A percentile compares a stretch with the other conserved stretches of the same genome.
Conservation (phyloP, 306 rosid species). For the Cucurbita pepo region DNA sequence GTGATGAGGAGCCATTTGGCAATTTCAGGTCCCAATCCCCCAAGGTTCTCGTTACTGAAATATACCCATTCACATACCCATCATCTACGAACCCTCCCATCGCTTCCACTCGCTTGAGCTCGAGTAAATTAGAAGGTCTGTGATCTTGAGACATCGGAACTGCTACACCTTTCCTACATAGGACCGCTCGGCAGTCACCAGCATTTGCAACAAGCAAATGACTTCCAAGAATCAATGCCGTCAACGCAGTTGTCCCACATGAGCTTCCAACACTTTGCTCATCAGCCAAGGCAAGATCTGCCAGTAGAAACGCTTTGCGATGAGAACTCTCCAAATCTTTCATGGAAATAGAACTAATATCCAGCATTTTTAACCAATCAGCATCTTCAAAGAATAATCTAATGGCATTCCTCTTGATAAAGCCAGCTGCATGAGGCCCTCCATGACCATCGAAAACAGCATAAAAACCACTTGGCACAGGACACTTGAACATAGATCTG, state of each 20-base stretch:
- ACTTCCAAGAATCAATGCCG: slow-evolving; percentile 69
- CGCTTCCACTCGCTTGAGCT: slow-evolving; percentile 52
- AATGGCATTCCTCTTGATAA: slow-evolving; percentile 62
- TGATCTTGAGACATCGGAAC: slow-evolving; percentile 79
- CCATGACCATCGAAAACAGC: slow-evolving; percentile 93
- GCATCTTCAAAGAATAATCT: slow-evolving; percentile 66
- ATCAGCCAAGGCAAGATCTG: slow-evolving; percentile 69
- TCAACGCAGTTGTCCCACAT: slow-evolving; percentile 86
- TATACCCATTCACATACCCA: slow-evolving; percentile 50
- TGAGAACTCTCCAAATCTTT: slow-evolving; percentile 57
- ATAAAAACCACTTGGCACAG: slow-evolving; percentile 59
- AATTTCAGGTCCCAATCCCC: slow-evolving; percentile 78
- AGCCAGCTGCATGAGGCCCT: slow-evolving; percentile 83
- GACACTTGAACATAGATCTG: slow-evolving; percentile 32
- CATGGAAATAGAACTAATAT: slow-evolving; percentile 33
- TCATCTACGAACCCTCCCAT: slow-evolving; percentile 40
- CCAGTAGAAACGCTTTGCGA: slow-evolving; percentile 50
- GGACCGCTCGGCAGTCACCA: slow-evolving; percentile 94
- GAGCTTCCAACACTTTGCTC: slow-evolving; percentile 44
- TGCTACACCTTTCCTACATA: slow-evolving; percentile 69
- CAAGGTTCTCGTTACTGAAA: slow-evolving; percentile 71
- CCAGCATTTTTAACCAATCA: slow-evolving; percentile 35
- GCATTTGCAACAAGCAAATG: slow-evolving; percentile 83
- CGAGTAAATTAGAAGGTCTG: slow-evolving; percentile 38
- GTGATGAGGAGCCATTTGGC: slow-evolving; percentile 55